Evolutionary conservation across 2,329 filamentous ascomycete species (phyloP).

Genomic region (Pseudogymnoascus sp.): DNA sequence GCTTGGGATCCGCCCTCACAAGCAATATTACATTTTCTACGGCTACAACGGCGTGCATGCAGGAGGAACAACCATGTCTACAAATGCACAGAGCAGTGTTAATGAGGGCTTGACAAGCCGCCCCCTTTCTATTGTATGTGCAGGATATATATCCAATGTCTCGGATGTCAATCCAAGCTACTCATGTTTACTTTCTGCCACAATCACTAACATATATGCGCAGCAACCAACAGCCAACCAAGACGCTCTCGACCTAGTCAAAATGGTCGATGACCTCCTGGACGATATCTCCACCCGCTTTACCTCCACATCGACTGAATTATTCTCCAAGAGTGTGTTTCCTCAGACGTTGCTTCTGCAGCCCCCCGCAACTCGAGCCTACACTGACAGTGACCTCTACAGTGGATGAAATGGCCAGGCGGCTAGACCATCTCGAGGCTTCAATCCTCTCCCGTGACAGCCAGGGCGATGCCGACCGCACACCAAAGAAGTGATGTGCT

Average conservation of each 20-base stretch:
- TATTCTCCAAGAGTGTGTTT: constrained; percentile 71
- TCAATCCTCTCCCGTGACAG: constrained; percentile 19
- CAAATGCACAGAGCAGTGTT: background rate
- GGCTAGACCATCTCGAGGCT: constrained; percentile 67
- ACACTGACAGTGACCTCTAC: constrained; percentile 9
- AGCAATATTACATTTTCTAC: background rate
- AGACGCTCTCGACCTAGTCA: constrained; percentile 56
- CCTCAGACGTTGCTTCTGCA: background rate
- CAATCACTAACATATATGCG: background rate
- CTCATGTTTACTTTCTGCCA: background rate
- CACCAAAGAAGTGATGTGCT: background rate
- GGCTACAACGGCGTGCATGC: background rate
- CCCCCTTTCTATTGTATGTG: constrained; percentile 6
- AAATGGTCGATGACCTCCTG: constrained; percentile 76
- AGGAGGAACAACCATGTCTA: background rate
- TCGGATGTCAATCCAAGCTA: background rate
- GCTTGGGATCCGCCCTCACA: background rate
- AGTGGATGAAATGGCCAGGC: constrained; percentile 93
- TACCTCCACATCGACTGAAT: constrained; percentile 73
- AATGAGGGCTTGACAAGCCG: background rate
- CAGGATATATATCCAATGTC: background rate
- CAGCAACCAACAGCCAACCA: constrained; percentile 38
- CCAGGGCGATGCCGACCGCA: background rate
- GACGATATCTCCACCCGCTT: constrained; percentile 83
- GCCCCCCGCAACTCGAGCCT: constrained; percentile 11